These are phyloP conservation scores for Atkinsonella texensis DNA, from an alignment of 2,329 filamentous ascomycete genomes.

Conservation along the genomic window DNA sequence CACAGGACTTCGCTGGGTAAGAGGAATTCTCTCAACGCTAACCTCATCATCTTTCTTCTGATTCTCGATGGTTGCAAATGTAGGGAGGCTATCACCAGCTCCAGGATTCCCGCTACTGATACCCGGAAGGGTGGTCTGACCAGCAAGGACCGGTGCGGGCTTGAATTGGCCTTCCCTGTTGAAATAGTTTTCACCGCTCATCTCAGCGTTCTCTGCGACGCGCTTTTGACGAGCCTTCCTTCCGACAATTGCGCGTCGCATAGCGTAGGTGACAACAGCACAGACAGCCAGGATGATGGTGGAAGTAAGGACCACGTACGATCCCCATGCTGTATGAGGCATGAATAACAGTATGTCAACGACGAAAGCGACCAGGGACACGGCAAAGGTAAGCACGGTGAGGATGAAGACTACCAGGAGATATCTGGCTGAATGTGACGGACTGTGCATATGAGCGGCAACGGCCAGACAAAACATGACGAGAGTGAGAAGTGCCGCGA, in stretches of 20 bases:
- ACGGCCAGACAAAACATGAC: constrained; percentile 71
- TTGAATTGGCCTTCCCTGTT: constrained; percentile 51
- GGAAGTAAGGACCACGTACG: constrained; percentile 82
- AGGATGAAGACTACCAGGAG: constrained; percentile 77
- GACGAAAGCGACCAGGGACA: constrained; percentile 77
- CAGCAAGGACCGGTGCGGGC: constrained; percentile 25
- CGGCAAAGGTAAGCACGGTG: constrained; percentile 70
- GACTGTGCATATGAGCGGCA: constrained; percentile 73
- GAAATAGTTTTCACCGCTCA: constrained; percentile 92
- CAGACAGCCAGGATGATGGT: constrained; percentile 75
- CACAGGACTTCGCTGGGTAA: constrained; percentile 54
- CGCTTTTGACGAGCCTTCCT: constrained; percentile 87
- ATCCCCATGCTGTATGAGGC: constrained; percentile 86
- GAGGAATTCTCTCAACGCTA: constrained; percentile 58
- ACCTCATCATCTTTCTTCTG: constrained; percentile 48
- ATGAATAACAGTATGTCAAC: constrained; percentile 92
- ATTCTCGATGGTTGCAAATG: constrained; percentile 56
- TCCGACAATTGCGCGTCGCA: constrained; percentile 83
- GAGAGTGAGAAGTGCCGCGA: constrained; percentile 76
- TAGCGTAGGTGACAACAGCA: constrained; percentile 80
- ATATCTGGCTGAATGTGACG: constrained; percentile 82
- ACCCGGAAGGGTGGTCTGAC: constrained; percentile 47
- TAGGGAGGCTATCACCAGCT: constrained; percentile 33
- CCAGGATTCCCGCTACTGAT: constrained; percentile 43
- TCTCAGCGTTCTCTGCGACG: constrained; percentile 88